A percentile compares a stretch with the other conserved stretches of the same genome.
Conservation (phyloP, 345 rosid genomes). For the Acer saccharum region DNA sequence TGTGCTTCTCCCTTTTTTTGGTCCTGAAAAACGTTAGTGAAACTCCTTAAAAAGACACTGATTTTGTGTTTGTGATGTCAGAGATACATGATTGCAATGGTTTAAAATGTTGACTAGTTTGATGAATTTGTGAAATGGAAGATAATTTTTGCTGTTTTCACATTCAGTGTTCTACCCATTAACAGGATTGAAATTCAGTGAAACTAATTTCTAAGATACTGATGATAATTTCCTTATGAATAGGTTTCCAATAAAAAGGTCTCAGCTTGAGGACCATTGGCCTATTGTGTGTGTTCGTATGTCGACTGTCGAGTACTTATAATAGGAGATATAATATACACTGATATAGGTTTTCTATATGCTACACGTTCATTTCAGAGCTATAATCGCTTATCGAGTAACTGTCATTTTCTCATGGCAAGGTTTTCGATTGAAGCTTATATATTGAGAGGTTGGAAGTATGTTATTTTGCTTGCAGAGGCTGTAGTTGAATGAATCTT, state of each 20-base stretch:
- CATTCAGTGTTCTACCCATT: neutral
- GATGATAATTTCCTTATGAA: neutral
- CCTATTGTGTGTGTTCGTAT: neutral
- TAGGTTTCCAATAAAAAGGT: neutral
- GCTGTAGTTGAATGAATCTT: no score
- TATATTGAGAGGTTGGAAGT: neutral
- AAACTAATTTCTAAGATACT: neutral
- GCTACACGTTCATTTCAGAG: neutral
- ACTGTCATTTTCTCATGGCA: neutral
- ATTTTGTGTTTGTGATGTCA: neutral
- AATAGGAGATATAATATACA: neutral
- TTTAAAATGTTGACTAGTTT: neutral
- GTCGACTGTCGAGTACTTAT: neutral
- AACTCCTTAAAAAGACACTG: neutral
- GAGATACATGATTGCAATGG: neutral
- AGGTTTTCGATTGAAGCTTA: neutral
- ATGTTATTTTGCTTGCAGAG: constrained; percentile 2
- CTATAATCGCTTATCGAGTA: neutral
- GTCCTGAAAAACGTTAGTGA: neutral
- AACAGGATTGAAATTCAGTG: neutral
- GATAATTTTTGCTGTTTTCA: no score
- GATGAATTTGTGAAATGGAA: no score
- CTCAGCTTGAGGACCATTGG: neutral
- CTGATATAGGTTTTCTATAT: neutral
- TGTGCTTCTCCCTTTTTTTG: neutral